Conservation (phyloP, 2,329 filamentous ascomycete species). For the Colletotrichum sp. region DNA sequence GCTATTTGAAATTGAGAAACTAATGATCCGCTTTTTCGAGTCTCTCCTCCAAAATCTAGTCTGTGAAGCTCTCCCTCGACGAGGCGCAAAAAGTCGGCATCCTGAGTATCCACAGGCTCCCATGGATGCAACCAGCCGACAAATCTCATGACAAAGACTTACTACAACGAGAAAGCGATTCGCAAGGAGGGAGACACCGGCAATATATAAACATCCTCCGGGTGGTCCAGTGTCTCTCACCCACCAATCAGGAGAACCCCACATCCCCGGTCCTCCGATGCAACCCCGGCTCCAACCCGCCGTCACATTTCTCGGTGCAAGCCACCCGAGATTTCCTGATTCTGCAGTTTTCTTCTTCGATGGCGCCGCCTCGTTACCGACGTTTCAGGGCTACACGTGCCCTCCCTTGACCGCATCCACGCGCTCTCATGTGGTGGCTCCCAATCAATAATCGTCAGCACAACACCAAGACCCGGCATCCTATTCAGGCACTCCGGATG, state of each 20-base stretch:
- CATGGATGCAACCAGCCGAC: background rate
- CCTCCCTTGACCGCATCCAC: background rate
- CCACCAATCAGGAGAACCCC: background rate
- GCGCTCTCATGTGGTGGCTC: background rate
- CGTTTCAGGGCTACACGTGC: background rate
- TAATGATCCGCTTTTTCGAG: background rate
- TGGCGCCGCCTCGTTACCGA: background rate
- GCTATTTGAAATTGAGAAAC: background rate
- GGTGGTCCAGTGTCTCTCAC: background rate
- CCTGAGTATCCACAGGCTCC: background rate
- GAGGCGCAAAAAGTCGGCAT: background rate
- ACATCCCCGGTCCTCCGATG: background rate
- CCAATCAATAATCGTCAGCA: background rate
- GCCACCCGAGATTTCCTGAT: constrained; percentile 19
- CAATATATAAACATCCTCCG: background rate
- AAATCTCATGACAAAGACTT: background rate
- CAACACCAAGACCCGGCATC: background rate
- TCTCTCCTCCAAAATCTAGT: background rate
- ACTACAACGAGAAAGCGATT: background rate
- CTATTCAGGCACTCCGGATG: constrained; percentile 16
- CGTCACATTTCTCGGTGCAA: constrained; percentile 14
- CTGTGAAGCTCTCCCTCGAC: background rate
- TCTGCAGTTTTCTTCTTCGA: background rate
- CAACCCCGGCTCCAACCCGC: background rate
- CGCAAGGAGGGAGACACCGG: background rate